These are phyloP conservation scores for Phaeotremella fagi DNA, from an alignment of 768 basidiomycete genomes.

Conservation along the genomic window DNA sequence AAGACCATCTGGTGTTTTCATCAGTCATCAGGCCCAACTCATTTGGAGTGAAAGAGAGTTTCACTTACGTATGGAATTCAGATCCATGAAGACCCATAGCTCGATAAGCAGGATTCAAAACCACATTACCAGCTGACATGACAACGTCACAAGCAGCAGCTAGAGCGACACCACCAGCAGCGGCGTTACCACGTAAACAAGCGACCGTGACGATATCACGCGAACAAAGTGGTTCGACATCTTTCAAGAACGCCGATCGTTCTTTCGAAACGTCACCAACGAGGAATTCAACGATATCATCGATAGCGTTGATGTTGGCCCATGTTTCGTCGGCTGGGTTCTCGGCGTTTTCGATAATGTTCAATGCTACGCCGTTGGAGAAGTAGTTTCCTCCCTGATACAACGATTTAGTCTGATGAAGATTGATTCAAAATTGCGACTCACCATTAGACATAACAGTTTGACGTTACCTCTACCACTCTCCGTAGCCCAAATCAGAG, in stretches of 20 bases:
- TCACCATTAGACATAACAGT: conserved; percentile 34
- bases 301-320: conserved; percentile 45
- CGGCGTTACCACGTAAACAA: conserved; percentile 40
- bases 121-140: conserved; percentile 23
- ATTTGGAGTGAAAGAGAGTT: too few species aligned
- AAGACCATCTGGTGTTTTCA: conserved; percentile 32
- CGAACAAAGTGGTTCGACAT: conserved; percentile 14
- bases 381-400: conserved; percentile 34
- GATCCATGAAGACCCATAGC: conserved; percentile 41
- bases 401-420: not conserved
- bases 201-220: conserved; percentile 37
- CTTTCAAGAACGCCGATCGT: conserved; percentile 22
- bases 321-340: conserved; percentile 35
- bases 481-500: conserved; percentile 27
- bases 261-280: conserved; percentile 25
- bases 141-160: conserved; percentile 39
- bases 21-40: not conserved
- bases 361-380: conserved; percentile 42
- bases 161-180: conserved; percentile 41
- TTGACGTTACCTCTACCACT: conserved; percentile 22
- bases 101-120: conserved; percentile 40
- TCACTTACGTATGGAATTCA: conserved; percentile 43
- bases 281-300: conserved; percentile 44
- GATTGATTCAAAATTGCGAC: conserved; percentile 1
- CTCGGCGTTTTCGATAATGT: conserved; percentile 35